Evolutionary conservation across 2,329 filamentous ascomycete species (phyloP).

Genomic region (Beauveria rudraprayagi): DNA sequence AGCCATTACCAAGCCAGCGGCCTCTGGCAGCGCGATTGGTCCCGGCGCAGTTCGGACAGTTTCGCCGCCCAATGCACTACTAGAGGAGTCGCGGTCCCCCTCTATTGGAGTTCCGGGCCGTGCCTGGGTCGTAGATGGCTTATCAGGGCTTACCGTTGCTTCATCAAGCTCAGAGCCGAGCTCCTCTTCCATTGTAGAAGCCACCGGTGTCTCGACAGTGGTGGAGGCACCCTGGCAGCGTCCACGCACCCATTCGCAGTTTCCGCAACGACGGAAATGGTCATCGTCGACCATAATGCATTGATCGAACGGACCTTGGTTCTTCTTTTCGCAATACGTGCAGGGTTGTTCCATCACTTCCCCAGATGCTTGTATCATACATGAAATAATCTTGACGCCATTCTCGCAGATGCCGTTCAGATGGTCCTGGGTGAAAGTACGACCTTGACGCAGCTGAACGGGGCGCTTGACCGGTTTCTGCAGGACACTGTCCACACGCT

Average conservation of each 20-base stretch:
- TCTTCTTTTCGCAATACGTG: background rate
- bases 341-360: background rate
- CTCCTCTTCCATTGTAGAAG: background rate
- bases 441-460: too few species aligned
- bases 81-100: background rate
- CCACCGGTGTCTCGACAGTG: background rate
- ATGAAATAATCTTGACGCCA: background rate
- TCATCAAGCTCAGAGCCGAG: background rate
- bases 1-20: background rate
- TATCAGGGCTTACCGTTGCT: background rate
- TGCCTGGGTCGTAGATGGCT: background rate
- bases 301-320: background rate
- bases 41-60: background rate
- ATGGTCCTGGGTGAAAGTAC: too few species aligned
- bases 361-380: background rate
- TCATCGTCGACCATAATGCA: background rate
- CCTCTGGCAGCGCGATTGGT: background rate
- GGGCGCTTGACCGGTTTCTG: too few species aligned
- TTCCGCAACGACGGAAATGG: background rate
- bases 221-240: background rate
- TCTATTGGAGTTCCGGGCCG: background rate
- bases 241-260: background rate
- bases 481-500: too few species aligned
- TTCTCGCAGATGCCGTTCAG: too few species aligned
- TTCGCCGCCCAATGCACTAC: background rate